These are phyloP conservation scores for Cytauxzoon felis DNA, from an alignment of 169 alveolate genomes.

Conservation along the genomic window DNA sequence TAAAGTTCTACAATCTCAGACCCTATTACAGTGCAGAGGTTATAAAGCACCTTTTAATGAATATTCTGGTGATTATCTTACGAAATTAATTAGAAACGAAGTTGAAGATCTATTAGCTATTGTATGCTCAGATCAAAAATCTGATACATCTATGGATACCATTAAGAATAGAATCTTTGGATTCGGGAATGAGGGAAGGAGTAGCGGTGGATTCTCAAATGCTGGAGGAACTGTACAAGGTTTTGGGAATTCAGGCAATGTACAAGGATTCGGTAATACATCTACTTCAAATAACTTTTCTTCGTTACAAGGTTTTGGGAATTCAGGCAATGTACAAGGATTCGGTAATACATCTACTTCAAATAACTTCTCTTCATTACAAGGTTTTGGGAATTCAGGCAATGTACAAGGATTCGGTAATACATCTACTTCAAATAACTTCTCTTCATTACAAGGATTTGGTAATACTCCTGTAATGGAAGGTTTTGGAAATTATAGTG, in stretches of 20 bases:
- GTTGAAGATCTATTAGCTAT: slow-evolving; percentile 50
- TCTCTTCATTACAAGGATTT: background rate
- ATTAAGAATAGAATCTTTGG: slow-evolving; percentile 37
- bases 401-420: slow-evolving; percentile 61
- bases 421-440: background rate
- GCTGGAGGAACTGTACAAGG: background rate
- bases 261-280: slow-evolving; percentile 2
- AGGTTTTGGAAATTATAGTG: slow-evolving; percentile 6
- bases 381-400: background rate
- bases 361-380: background rate
- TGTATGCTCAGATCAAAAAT: slow-evolving; percentile 24
- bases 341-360: background rate
- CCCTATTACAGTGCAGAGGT: slow-evolving; percentile 29
- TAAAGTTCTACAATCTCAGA: slow-evolving; percentile 39
- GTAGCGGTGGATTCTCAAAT: background rate
- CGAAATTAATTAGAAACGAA: slow-evolving; percentile 50
- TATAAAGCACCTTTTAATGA: slow-evolving; percentile 53
- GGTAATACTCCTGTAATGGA: slow-evolving; percentile 7
- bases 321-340: background rate
- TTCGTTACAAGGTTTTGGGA: background rate
- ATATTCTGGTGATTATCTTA: slow-evolving; percentile 39
- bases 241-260: background rate
- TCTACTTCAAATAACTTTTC: background rate
- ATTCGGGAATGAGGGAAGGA: slow-evolving; percentile 28
- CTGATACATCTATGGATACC: background rate